Evolutionary conservation across 1,139 yeast genomes (phyloP).

Genomic region (Pichia sp.): DNA sequence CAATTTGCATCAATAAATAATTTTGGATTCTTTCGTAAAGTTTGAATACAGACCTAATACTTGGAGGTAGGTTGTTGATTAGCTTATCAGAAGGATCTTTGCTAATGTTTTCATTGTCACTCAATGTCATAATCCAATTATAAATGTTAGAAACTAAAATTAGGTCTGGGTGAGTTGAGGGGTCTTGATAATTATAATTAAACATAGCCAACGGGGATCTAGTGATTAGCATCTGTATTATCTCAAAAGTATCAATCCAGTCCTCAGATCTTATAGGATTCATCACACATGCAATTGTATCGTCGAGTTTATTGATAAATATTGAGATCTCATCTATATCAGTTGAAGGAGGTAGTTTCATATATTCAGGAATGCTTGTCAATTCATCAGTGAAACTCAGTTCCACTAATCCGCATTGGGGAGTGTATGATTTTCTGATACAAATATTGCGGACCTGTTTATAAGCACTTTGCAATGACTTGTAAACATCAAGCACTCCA

Average conservation of each 20-base stretch:
- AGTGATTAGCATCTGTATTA: slow-evolving; percentile 63
- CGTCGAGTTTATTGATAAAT: slow-evolving; percentile 62
- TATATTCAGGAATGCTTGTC: slow-evolving; percentile 26
- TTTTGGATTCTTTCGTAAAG: slow-evolving; percentile 65
- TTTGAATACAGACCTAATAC: slow-evolving; percentile 62
- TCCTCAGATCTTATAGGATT: slow-evolving; percentile 61
- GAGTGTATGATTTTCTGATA: slow-evolving; percentile 76
- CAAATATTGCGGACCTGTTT: slow-evolving; percentile 67
- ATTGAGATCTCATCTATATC: slow-evolving; percentile 47
- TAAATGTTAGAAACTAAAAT: slow-evolving; percentile 66
- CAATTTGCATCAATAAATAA: slow-evolving; percentile 61
- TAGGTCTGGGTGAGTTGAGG: slow-evolving; percentile 47
- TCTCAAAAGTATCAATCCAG: slow-evolving; percentile 75
- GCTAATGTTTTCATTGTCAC: slow-evolving; percentile 32
- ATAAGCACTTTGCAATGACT: slow-evolving; percentile 40
- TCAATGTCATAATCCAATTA: slow-evolving; percentile 60
- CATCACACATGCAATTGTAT: slow-evolving; percentile 56
- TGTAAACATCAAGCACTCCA: slow-evolving; percentile 13
- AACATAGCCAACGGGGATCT: slow-evolving; percentile 53
- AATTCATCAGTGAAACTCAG: slow-evolving; percentile 25
- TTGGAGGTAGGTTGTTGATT: slow-evolving; percentile 60
- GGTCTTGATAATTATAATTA: slow-evolving; percentile 47
- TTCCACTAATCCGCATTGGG: slow-evolving; percentile 39
- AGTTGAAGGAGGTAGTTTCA: slow-evolving; percentile 22
- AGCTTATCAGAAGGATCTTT: slow-evolving; percentile 37